Evolutionary conservation across 371 early-diverging fungal genomes (phyloP).

Genomic region (Cokeromyces recurvatus): DNA sequence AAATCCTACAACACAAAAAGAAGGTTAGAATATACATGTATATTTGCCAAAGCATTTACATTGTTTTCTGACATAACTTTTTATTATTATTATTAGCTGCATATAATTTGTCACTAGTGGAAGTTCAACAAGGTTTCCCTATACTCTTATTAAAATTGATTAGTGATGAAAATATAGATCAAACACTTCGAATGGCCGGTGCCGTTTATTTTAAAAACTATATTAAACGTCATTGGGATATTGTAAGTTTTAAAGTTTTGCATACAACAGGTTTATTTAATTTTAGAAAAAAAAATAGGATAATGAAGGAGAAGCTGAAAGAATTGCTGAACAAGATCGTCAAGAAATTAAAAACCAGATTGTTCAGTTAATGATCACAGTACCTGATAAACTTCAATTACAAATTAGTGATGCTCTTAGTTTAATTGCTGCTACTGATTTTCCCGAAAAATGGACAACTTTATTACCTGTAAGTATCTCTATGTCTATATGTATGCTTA

Average conservation of each 20-base stretch:
- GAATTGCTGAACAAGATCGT: constrained; percentile 67
- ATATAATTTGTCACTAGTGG: constrained; percentile 52
- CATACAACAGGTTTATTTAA: not conserved
- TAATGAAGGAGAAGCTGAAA: constrained; percentile 48
- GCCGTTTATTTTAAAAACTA: constrained; percentile 95
- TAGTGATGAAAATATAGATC: constrained; percentile 48
- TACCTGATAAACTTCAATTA: constrained; percentile 76
- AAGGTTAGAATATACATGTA: constrained; percentile 46
- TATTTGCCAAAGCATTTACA: not conserved
- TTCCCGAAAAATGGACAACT: constrained; percentile 84
- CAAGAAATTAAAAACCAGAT: constrained; percentile 75
- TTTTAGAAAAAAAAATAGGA: too few relatives aligned
- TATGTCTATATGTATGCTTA: not conserved
- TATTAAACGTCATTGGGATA: constrained; percentile 83
- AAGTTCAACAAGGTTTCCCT: constrained; percentile 71
- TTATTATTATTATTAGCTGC: constrained; percentile 49
- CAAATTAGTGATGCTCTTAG: constrained; percentile 91
- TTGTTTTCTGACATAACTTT: not conserved
- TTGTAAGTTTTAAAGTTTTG: constrained; percentile 40
- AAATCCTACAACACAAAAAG: constrained; percentile 69
- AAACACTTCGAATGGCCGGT: constrained; percentile 72
- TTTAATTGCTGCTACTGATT: constrained; percentile 88
- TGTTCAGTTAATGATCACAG: constrained; percentile 80
- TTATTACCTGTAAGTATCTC: constrained; percentile 65
- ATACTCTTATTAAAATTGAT: constrained; percentile 70